Evolutionary conservation across 78 protist species (phyloP), one percentile per base, ranked within the genome.

Genomic region (Dictyostelium citrinum): DNA sequence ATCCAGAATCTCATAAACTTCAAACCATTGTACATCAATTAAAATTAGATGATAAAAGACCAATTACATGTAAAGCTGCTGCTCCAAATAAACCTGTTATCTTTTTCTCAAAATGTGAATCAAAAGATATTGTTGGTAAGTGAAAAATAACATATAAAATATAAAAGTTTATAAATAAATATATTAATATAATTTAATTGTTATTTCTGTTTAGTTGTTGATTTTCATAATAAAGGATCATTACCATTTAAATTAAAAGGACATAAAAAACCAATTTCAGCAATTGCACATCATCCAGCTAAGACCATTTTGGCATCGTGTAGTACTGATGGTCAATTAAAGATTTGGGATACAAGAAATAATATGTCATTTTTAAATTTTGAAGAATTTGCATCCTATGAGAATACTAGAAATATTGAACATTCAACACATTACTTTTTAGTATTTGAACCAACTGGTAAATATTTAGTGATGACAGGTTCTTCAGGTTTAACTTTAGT

Each of bases 111-210:
- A 88, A 88, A 78, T 17, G 37, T 39, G 80, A 88, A 45, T 88
- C 93, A 22, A 88, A 88, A 67, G 93, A 88, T 78, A 88, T 88
- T n/a, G 77, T 61, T 88, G 93, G 93, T 88, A 88, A 49, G 76
- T 74, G 5, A 27, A 16, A 49, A 39, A 29, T 3, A 46, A 37
- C 11, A 33, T 17, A 20, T 9, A 51, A 22, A 0, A 41, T 1
- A 33, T 45, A 55, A 17, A 35, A 61, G 29, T 35, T 11, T 5
- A 43, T 43, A 43, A 10, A 27, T 14, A 17, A 35, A 35, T 5
- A 71, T 35, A 71, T 14, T 29, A 31, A 35, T 27, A 22, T 5
- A 1, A 29, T 2, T 10, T 16, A 33, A 8, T 43, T 20, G 17
- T 33, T 22, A 43, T 51, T 51, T 49, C 3, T 24, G 12, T 60